Evolutionary conservation across 352 stramenopile species (phyloP), one percentile per base, ranked within the genome.

Genomic region (Pythium sp.): DNA sequence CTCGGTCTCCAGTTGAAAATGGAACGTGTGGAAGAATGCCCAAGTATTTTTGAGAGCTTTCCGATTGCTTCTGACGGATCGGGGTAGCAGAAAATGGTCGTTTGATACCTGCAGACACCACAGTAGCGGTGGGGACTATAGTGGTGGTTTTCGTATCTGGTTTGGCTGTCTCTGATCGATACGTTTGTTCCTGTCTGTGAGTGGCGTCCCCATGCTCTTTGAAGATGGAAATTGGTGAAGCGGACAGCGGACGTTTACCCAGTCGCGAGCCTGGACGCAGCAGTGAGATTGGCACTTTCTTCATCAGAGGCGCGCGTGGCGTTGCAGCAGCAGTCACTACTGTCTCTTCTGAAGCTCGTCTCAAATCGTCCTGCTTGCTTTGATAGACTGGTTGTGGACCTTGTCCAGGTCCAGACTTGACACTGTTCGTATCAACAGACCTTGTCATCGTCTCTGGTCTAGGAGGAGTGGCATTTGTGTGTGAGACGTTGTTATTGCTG

Each of bases 351-450:
- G 62, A 6, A 3, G 69, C 55, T 58, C 2, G 14, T 32, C 64
- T 57, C 18, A 58, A 36, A 56, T 71, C 53, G 15, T 72, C 69
- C 20, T 73, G 68, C 36, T 73, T 71, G 41, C 18, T n/a, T 22
- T 18, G 9, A 18, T 5, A 9, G 2, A 12, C 22, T 28, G 5
- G 3, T 12, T 62, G 24, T 57, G 81, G 62, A 22, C 51, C 20
- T 53, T 79, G 68, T 30, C 12, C 24, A 9, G 36, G 3, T 30
- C 12, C 9, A 12, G 22, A 18, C n/a, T 14, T 26, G 34, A 12
- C 12, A 14, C 5, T 9, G 4, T 11, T 2, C 15, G n/a, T 11
- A 55, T 0, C 0, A 26, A 8, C 43, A 8, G 61, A 38, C 7
- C 3, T 5, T 12, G 20, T 32, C 24, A 11, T 36, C 14, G n/a